These are phyloP conservation scores for Endoconidiophora polonica DNA, from an alignment of 2,329 filamentous ascomycete species.

Conservation along the genomic window DNA sequence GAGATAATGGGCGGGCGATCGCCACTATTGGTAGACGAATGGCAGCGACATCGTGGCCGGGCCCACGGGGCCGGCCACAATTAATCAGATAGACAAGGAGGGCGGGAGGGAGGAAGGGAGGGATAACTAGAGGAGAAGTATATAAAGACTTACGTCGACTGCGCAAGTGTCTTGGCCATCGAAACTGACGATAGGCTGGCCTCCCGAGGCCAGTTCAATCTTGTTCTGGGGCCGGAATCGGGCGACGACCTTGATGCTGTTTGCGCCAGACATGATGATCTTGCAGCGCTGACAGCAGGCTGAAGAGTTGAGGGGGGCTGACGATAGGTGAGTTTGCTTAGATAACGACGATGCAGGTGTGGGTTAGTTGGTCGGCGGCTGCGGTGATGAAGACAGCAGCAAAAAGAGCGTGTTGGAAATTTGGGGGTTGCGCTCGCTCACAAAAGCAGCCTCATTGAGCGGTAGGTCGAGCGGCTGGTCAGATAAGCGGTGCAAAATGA, in stretches of 20 bases:
- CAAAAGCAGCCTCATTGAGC: constrained; percentile 4
- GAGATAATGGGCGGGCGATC: no score
- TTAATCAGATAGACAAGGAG: not conserved
- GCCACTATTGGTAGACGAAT: no score
- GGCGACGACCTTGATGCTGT: constrained; percentile 78
- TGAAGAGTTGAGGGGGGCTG: not conserved
- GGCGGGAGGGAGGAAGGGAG: not conserved
- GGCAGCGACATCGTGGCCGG: no score
- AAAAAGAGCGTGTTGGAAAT: constrained; percentile 2
- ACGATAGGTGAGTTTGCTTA: not conserved
- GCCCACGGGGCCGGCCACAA: no score
- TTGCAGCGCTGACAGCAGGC: constrained; percentile 1
- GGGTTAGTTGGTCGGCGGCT: no score
- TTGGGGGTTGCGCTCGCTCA: constrained; percentile 2
- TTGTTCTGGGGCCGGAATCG: constrained; percentile 96
- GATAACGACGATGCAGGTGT: not conserved
- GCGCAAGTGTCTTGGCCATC: constrained; percentile 76
- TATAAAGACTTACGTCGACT: constrained; percentile 54
- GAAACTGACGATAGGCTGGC: constrained; percentile 82
- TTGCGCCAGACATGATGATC: constrained; percentile 36
- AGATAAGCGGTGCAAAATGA: not conserved
- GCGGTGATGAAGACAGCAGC: not conserved
- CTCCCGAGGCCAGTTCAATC: constrained; percentile 75
- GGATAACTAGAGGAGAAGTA: not conserved
- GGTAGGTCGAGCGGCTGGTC: not conserved